These are phyloP conservation scores for Stagonosporopsis cucurbitacearum DNA, from an alignment of 2,329 filamentous ascomycete species.

Conservation along the genomic window DNA sequence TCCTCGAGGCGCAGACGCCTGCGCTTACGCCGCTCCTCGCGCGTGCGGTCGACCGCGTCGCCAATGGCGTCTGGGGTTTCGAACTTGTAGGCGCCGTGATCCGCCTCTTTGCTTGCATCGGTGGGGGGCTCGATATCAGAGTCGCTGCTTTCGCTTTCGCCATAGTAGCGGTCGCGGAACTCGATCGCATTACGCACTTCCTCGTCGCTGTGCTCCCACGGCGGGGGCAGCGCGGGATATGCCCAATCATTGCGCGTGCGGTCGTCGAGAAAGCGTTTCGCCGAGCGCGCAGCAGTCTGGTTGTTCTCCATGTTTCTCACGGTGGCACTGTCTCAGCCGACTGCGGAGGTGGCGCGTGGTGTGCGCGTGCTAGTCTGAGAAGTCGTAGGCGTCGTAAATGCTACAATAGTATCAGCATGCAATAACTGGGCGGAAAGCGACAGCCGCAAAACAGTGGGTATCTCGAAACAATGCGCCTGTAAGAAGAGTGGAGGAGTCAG, in stretches of 20 bases:
- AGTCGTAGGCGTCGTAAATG: not conserved
- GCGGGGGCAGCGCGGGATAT: slow-evolving; percentile 45
- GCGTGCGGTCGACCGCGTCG: slow-evolving; percentile 41
- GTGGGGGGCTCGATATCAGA: slow-evolving; percentile 26
- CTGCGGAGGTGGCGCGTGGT: not conserved
- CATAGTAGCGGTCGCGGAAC: slow-evolving; percentile 55
- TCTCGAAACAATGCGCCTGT: slow-evolving; percentile 9
- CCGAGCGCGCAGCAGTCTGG: slow-evolving; percentile 51
- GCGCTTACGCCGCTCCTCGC: slow-evolving; percentile 45
- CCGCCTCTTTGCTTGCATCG: slow-evolving; percentile 36
- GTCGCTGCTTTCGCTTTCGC: slow-evolving; percentile 38
- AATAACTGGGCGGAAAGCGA: not conserved
- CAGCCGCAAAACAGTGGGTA: slow-evolving; percentile 14
- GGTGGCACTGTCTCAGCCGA: not conserved
- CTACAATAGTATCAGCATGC: not conserved
- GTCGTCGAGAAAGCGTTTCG: slow-evolving; percentile 51
- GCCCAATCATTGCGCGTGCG: slow-evolving; percentile 55
- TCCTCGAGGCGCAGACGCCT: slow-evolving; percentile 46
- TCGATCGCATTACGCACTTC: slow-evolving; percentile 41
- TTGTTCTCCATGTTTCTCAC: slow-evolving; percentile 45
- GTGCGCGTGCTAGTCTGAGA: not conserved
- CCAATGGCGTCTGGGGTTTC: slow-evolving; percentile 56
- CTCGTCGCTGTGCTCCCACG: slow-evolving; percentile 45
- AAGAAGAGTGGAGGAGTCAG: slow-evolving; percentile 5
- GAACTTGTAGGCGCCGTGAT: slow-evolving; percentile 48